These are phyloP conservation scores for Entoloma clypeatum DNA, from an alignment of 1,284 basidiomycete species.

Conservation along the genomic window DNA sequence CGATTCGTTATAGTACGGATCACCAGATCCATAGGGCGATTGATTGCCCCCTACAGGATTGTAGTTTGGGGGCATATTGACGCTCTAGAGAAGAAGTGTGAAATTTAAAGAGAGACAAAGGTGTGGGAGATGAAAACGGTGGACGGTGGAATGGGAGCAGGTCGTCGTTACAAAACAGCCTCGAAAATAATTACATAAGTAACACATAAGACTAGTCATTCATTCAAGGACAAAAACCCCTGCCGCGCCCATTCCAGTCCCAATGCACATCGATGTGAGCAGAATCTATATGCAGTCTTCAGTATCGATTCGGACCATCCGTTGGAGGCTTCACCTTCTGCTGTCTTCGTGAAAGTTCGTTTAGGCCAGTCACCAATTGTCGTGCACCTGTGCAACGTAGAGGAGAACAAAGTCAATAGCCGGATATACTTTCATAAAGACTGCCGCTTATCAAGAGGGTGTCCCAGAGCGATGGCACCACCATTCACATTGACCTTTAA, in stretches of 20 bases:
- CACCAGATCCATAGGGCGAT: conserved; percentile 40
- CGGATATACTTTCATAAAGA: conserved; percentile 7
- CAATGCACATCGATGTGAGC: conserved; percentile 84
- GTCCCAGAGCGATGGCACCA: conserved; percentile 86
- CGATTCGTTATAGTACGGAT: conserved; percentile 65
- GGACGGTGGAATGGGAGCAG: conserved; percentile 10
- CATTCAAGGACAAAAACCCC: conserved; percentile 62
- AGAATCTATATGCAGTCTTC: conserved; percentile 46
- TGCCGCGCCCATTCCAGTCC: conserved; percentile 90
- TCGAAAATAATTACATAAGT: background rate
- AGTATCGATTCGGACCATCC: conserved; percentile 5
- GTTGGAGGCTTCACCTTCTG: conserved; percentile 54
- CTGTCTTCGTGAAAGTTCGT: conserved; percentile 74
- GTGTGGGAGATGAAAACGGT: conserved; percentile 4
- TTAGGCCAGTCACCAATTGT: conserved; percentile 84
- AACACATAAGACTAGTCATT: too few species aligned
- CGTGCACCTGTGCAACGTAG: conserved; percentile 83
- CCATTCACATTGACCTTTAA: conserved; percentile 87
- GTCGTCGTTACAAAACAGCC: too few species aligned
- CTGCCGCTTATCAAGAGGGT: conserved; percentile 73
- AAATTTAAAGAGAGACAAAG: conserved; percentile 21
- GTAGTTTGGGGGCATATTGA: conserved; percentile 42
- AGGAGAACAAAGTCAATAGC: conserved; percentile 22
- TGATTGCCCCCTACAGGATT: conserved; percentile 37
- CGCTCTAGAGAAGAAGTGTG: conserved; percentile 15